Base-by-base conservation (phyloP, 306 rosid genomes). In the Vigna nakashimae region DNA sequence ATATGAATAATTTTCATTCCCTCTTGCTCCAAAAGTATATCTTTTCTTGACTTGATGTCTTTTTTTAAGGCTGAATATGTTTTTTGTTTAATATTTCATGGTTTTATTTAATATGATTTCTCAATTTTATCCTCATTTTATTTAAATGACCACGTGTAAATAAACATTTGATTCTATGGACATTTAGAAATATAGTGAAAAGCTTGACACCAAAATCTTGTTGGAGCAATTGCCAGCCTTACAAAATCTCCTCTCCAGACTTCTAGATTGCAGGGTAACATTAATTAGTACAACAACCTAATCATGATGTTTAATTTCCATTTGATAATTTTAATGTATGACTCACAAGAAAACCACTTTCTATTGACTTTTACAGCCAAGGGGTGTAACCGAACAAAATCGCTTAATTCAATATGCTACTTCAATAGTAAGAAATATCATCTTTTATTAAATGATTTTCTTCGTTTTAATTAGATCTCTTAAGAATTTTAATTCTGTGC, bases 241-340 rank as follows among this genome's bases (percentile, higher is more conserved):
- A 56, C 98, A 92, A 82, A 89, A 78, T 83, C 91, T 94, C 74
- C 97, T 92, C 13, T 89, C 67, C 60, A 88, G 91, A 51, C 88
- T 94, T 59, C 97, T 92, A 82, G 88, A 89, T 80, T 94, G 97
- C 87, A 89, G 90, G 95, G 98, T 91, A 80, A 83, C 36, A 79
- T 48, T 64, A 36, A 8, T 48, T 58, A 36, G 11, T 57, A 50
- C 30, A 34, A 18, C 7, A 48, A 34, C 0, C 2, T 53, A 26
- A n/a, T 42, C 13, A 5, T 28, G 13, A 16, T 65, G 53, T 42
- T 20, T 30, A 24, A 9, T 64, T 57, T 12, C 1, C 2, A 40
- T 7, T 14, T 52, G 15, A 0, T 32, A 34, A 40, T 55, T 22
- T 75, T 16, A 26, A 51, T n/a, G 14, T 67, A 59, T n/a, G 17